Conservation (phyloP, 2,329 filamentous ascomycete genomes). For the Teratosphaeria destructans region DNA sequence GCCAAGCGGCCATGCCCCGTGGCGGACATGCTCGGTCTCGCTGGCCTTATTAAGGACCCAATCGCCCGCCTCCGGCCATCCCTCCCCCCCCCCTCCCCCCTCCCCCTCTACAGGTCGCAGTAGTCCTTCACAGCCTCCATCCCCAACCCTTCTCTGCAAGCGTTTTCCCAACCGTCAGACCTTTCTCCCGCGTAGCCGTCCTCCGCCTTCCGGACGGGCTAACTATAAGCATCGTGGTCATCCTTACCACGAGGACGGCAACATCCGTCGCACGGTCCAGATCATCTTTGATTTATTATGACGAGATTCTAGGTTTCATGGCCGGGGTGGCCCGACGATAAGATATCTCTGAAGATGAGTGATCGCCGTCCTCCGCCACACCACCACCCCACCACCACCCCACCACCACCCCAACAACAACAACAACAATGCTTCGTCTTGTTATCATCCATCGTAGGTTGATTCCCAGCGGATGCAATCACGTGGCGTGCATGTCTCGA, state of each 20-base stretch:
- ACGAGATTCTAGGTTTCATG: background rate
- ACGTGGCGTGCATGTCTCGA: background rate
- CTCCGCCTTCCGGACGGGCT: background rate
- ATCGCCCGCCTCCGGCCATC: too few relatives aligned
- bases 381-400: too few relatives aligned
- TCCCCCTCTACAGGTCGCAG: too few relatives aligned
- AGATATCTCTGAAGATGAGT: background rate
- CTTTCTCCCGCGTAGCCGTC: background rate
- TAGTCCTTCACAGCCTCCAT: background rate
- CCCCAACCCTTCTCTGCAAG: background rate
- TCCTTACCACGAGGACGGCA: background rate
- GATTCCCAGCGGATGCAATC: background rate
- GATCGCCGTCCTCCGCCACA: background rate
- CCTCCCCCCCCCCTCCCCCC: too few relatives aligned
- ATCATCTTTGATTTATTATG: background rate
- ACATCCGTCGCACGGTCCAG: background rate
- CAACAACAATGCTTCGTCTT: background rate
- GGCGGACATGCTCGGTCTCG: background rate
- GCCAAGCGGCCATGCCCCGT: background rate
- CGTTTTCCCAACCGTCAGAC: background rate
- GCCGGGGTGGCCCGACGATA: background rate
- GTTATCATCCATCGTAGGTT: background rate
- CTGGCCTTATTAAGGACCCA: background rate
- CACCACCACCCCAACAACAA: too few relatives aligned
- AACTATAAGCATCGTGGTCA: background rate